Percentiles rank a stretch among this genome's conserved stretches.
Evolutionary conservation across 306 rosid species (phyloP).

Genomic region (Vigna mungo): DNA sequence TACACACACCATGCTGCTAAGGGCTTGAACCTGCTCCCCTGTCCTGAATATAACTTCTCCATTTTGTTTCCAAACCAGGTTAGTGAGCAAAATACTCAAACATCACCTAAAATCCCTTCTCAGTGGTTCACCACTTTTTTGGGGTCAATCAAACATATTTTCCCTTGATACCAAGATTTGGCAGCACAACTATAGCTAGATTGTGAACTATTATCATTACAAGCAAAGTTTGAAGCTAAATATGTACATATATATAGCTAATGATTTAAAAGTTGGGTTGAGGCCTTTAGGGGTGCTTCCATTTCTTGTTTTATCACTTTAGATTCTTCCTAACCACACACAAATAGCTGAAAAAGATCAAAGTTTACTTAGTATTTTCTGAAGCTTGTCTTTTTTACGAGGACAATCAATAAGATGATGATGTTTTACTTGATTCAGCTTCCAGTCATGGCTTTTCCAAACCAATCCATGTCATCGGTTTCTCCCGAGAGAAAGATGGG

Average conservation of each 20-base stretch:
- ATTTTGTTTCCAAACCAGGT: constrained; percentile 54
- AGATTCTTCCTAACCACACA: constrained; percentile 29
- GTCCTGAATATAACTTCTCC: constrained; percentile 37
- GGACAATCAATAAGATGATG: constrained; percentile 21
- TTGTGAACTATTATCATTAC: constrained; percentile 11
- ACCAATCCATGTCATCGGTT: constrained; percentile 51
- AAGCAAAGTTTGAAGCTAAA: constrained; percentile 41
- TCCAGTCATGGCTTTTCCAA: constrained; percentile 61
- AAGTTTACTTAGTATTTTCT: not conserved
- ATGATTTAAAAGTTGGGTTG: constrained; percentile 26
- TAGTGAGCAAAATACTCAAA: constrained; percentile 60
- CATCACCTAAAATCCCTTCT: constrained; percentile 47
- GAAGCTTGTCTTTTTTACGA: not conserved
- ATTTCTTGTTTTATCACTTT: not conserved
- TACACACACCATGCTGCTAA: constrained; percentile 27
- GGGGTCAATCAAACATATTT: constrained; percentile 39
- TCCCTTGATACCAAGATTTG: constrained; percentile 43
- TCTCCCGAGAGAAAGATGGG: constrained; percentile 57
- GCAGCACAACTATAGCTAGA: constrained; percentile 33
- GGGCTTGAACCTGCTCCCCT: constrained; percentile 53
- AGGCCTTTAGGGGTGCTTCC: constrained; percentile 17
- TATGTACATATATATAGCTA: not conserved
- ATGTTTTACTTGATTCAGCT: constrained; percentile 49
- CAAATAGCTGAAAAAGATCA: constrained; percentile 12
- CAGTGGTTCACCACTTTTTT: constrained; percentile 54